Conservation (phyloP, 805 yeast species). For the Hanseniaspora lindneri region DNA sequence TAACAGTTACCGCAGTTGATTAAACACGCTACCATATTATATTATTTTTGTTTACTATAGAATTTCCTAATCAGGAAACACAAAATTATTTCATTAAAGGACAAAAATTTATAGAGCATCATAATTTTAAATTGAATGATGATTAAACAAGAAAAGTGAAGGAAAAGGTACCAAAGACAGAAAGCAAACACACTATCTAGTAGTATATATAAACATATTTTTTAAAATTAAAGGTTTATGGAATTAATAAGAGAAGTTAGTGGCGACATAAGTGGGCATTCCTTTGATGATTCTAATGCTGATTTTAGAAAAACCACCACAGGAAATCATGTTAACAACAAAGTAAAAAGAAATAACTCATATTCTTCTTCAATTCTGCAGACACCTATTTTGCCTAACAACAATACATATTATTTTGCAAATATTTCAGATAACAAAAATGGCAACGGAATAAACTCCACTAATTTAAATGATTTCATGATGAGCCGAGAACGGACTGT, state of each 20-base stretch:
- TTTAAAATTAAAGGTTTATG: too few relatives aligned
- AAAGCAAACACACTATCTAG: neutral
- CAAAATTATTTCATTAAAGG: too few relatives aligned
- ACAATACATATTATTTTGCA: conserved; percentile 26
- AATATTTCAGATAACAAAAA: conserved; percentile 31
- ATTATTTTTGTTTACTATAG: too few relatives aligned
- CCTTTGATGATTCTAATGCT: neutral
- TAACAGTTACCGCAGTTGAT: neutral
- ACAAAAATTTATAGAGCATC: too few relatives aligned
- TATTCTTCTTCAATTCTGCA: conserved; percentile 5
- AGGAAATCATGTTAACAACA: conserved; percentile 3
- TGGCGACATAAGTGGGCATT: neutral
- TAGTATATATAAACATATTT: too few relatives aligned
- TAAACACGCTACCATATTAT: too few relatives aligned
- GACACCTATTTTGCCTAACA: conserved; percentile 13
- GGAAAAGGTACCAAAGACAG: neutral
- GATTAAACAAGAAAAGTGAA: too few relatives aligned
- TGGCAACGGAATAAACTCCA: neutral
- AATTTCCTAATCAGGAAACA: too few relatives aligned
- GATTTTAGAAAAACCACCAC: neutral
- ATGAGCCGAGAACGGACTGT: conserved; percentile 13
- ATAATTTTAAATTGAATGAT: too few relatives aligned
- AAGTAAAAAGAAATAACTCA: conserved; percentile 3
- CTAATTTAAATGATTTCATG: conserved; percentile 8
- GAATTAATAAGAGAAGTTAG: conserved; percentile 7